phyloP scores from a whole-genome alignment of 1,139 yeast genomes.

The Lodderomyces theae region DNA sequence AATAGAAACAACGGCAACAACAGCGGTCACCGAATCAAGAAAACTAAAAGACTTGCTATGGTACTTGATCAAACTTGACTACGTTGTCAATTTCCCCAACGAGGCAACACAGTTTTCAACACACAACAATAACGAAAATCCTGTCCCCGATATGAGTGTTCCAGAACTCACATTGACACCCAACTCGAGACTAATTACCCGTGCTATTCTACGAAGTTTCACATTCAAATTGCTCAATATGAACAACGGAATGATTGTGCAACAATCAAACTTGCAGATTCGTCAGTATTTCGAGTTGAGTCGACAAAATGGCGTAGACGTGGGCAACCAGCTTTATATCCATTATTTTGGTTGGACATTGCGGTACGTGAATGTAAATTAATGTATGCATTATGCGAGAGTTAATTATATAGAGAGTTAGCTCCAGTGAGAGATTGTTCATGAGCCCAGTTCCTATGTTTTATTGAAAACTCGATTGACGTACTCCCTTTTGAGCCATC shows the following conservation, averaged over 20 bases:
- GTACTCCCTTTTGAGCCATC: too few relatives aligned
- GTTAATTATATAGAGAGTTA: too few relatives aligned
- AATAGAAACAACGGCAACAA: too few relatives aligned
- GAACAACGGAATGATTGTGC: conserved; percentile 20
- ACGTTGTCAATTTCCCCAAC: conserved; percentile 20
- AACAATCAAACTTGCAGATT: conserved; percentile 4
- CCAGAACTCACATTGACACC: background rate
- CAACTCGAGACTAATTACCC: background rate
- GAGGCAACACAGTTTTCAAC: conserved; percentile 2
- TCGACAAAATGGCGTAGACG: conserved; percentile 17
- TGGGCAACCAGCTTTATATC: background rate
- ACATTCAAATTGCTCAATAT: conserved; percentile 21
- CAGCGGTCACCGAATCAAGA: too few relatives aligned
- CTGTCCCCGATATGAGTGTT: too few relatives aligned
- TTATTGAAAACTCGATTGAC: too few relatives aligned
- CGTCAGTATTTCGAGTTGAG: conserved; percentile 11
- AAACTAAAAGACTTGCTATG: conserved; percentile 32
- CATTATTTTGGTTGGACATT: conserved; percentile 15
- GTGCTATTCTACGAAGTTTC: conserved; percentile 21
- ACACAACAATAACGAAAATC: too few relatives aligned
- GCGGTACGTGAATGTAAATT: conserved; percentile 8
- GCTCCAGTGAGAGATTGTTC: too few relatives aligned
- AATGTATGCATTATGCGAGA: background rate
- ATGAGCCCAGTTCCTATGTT: too few relatives aligned
- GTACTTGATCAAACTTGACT: conserved; percentile 30